Conservation (phyloP, 495 filamentous ascomycete species). For the Penicillium psychrofluorescens region DNA sequence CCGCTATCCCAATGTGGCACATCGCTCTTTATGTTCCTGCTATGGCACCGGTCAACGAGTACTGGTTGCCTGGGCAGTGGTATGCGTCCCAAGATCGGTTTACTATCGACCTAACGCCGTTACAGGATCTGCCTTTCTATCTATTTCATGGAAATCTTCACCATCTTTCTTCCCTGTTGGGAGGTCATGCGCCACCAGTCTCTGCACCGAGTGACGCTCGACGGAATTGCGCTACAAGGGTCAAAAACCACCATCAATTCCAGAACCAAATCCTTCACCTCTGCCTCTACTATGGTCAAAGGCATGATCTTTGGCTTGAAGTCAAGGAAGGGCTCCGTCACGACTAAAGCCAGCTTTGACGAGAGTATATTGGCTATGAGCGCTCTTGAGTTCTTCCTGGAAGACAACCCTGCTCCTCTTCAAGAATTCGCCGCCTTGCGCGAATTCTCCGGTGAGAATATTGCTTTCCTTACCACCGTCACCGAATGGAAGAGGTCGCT, state of each 20-base stretch:
- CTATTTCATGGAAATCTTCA: conserved; percentile 44
- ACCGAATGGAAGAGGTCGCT: conserved; percentile 44
- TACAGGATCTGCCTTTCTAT: conserved; percentile 48
- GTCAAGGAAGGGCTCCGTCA: conserved; percentile 22
- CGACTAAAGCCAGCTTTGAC: conserved; percentile 14
- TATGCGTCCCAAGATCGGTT: conserved; percentile 18
- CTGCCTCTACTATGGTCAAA: conserved; percentile 22
- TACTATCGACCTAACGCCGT: neutral
- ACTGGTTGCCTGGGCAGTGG: conserved; percentile 52
- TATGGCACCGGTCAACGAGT: conserved; percentile 47
- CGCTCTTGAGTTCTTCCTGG: conserved; percentile 52
- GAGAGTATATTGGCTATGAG: conserved; percentile 48
- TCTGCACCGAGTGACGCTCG: conserved; percentile 33
- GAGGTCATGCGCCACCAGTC: conserved; percentile 44
- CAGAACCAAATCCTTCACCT: conserved; percentile 22
- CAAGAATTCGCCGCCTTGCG: conserved; percentile 52
- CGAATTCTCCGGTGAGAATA: conserved; percentile 64
- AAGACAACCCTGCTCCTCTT: conserved; percentile 46
- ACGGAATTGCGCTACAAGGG: conserved; percentile 29
- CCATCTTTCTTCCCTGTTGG: conserved; percentile 48
- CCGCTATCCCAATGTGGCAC: conserved; percentile 61
- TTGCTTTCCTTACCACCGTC: conserved; percentile 55
- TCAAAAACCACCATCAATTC: conserved; percentile 12
- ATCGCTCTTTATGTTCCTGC: conserved; percentile 49
- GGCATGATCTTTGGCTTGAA: conserved; percentile 28